These are phyloP conservation scores for Pulveroboletus sp. DNA, from an alignment of 768 basidiomycete species.

Conservation along the genomic window DNA sequence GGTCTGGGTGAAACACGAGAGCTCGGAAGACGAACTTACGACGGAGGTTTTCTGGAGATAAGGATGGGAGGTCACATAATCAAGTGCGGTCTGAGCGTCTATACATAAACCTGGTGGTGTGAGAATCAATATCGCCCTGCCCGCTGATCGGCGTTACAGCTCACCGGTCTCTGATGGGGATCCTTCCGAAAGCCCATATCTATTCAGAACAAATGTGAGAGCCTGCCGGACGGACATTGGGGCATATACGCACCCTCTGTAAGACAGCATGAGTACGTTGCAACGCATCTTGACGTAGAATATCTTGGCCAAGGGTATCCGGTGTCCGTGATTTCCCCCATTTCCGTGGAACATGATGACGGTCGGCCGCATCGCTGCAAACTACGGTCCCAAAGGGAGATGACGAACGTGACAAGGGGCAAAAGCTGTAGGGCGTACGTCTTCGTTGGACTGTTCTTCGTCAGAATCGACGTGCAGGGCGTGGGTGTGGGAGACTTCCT, in stretches of 20 bases:
- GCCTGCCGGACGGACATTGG: not conserved
- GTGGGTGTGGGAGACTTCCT: slow-evolving; percentile 38
- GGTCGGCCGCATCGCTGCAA: slow-evolving; percentile 62
- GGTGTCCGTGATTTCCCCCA: slow-evolving; percentile 82
- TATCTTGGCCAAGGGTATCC: slow-evolving; percentile 80
- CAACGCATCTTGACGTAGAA: slow-evolving; percentile 83
- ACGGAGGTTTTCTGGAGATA: slow-evolving; percentile 62
- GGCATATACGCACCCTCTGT: slow-evolving; percentile 65
- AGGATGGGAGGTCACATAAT: slow-evolving; percentile 66
- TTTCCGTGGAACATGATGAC: slow-evolving; percentile 94
- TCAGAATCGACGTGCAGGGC: slow-evolving; percentile 34
- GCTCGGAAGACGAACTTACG: slow-evolving; percentile 37
- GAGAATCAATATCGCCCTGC: not conserved
- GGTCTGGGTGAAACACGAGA: not conserved
- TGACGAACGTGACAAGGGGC: not conserved
- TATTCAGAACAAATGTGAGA: slow-evolving; percentile 24
- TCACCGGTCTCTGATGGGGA: slow-evolving; percentile 79
- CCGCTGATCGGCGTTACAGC: no score
- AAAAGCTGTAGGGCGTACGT: slow-evolving; percentile 43
- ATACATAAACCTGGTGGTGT: slow-evolving; percentile 57
- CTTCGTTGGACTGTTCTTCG: slow-evolving; percentile 48
- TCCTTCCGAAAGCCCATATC: slow-evolving; percentile 88
- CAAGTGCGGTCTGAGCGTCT: slow-evolving; percentile 81
- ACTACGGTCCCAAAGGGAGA: slow-evolving; percentile 32
- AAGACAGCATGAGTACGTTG: slow-evolving; percentile 93